Evolutionary conservation across 208 protist genomes (phyloP).

Genomic region (Trypanosoma avium): DNA sequence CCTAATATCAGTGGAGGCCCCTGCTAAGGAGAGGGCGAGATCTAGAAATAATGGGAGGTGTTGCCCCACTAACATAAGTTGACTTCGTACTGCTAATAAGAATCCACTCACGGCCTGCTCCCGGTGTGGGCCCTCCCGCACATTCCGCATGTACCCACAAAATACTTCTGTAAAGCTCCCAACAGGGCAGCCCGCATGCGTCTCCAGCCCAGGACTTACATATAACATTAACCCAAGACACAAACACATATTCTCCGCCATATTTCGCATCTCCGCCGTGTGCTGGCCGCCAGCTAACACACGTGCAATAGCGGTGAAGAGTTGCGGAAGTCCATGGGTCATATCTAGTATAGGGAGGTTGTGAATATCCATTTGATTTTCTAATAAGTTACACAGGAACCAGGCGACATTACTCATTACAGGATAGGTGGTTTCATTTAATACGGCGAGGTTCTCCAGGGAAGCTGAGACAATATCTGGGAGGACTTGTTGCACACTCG

Average conservation of each 20-base stretch:
- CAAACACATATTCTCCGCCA: constrained; percentile 81
- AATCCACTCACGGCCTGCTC: constrained; percentile 62
- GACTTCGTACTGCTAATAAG: constrained; percentile 44
- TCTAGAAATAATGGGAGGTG: constrained; percentile 68
- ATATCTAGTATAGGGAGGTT: constrained; percentile 47
- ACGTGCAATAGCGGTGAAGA: constrained; percentile 53
- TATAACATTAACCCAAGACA: constrained; percentile 78
- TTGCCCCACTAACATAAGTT: constrained; percentile 25
- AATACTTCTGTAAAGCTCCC: constrained; percentile 54
- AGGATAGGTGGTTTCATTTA: constrained; percentile 47
- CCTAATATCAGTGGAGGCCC: constrained; percentile 40
- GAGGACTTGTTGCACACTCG: constrained; percentile 51
- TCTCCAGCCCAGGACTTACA: constrained; percentile 45
- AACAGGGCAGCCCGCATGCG: constrained; percentile 38
- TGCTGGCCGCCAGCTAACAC: constrained; percentile 34
- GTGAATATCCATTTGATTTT: constrained; percentile 64
- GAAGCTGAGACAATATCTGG: constrained; percentile 40
- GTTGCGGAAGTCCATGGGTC: constrained; percentile 34
- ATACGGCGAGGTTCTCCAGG: constrained; percentile 42
- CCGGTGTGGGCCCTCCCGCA: constrained; percentile 56
- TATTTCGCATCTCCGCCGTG: constrained; percentile 78
- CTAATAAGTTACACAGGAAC: constrained; percentile 72
- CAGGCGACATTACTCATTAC: constrained; percentile 83
- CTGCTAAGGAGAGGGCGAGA: constrained; percentile 45
- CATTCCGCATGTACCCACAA: constrained; percentile 76